Conservation (phyloP, 306 rosid species). For the Quercus suber region DNA sequence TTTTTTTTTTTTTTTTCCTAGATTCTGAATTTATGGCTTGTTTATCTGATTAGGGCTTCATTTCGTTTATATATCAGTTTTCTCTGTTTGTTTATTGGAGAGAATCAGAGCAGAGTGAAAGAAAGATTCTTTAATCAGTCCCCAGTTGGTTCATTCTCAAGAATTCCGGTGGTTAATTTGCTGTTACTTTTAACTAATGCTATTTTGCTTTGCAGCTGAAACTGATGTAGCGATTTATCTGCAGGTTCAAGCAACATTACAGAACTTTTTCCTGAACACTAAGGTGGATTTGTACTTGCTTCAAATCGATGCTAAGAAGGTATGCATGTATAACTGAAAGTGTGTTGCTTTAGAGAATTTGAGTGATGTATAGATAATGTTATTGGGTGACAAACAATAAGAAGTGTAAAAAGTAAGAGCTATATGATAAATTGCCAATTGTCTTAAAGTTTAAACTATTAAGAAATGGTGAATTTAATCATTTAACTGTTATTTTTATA, state of each 20-base stretch:
- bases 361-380: background rate
- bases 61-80: background rate
- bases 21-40: too few species aligned
- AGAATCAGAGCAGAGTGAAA: background rate
- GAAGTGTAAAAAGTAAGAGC: background rate
- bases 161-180: too few species aligned
- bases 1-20: too few species aligned
- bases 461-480: too few species aligned
- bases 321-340: background rate
- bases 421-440: background rate
- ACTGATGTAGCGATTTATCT: background rate
- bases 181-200: too few species aligned
- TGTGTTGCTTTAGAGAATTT: background rate
- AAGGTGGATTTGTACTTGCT: conserved; percentile 69
- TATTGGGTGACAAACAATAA: background rate
- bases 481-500: too few species aligned
- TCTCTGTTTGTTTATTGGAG: background rate
- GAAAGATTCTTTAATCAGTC: background rate
- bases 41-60: background rate
- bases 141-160: background rate
- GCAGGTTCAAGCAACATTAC: conserved; percentile 67
- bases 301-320: conserved; percentile 80
- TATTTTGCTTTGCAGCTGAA: background rate
- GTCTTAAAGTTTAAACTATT: too few species aligned
- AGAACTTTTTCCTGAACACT: conserved; percentile 54